Evolutionary conservation across 2,329 filamentous ascomycete species (phyloP).

Genomic region (Sporothrix humicola): DNA sequence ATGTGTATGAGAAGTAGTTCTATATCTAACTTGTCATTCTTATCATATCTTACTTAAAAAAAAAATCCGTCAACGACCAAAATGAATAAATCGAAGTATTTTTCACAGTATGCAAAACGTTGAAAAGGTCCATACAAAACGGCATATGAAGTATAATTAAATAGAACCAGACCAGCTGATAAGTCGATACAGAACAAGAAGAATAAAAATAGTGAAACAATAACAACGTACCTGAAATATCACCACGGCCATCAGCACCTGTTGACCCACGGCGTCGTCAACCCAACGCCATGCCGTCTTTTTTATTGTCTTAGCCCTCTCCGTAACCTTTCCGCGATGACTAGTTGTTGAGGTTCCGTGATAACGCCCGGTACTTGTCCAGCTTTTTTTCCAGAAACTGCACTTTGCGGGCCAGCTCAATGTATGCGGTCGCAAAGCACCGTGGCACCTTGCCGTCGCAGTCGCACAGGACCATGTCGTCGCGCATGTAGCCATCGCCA

Average conservation of each 20-base stretch:
- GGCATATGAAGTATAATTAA: no score
- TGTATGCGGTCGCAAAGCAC: constrained; percentile 30
- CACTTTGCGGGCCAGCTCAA: constrained; percentile 23
- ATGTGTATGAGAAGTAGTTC: no score
- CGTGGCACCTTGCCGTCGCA: constrained; percentile 35
- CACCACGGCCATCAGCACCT: background rate
- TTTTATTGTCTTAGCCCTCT: background rate
- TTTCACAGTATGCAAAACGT: no score
- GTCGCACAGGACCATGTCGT: constrained; percentile 37
- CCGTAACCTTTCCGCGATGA: no score
- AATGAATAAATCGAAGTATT: no score
- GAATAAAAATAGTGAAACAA: background rate
- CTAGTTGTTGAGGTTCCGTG: no score
- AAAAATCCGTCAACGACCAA: no score
- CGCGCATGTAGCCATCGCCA: constrained; percentile 28
- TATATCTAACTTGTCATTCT: no score
- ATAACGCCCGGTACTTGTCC: background rate
- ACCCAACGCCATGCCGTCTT: background rate
- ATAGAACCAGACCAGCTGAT: no score
- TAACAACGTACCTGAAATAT: background rate
- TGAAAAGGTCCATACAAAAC: no score
- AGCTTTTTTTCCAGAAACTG: constrained; percentile 4
- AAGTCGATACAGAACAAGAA: background rate
- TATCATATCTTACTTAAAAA: no score
- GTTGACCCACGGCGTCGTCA: no score